Base-by-base conservation (phyloP, 495 filamentous ascomycete genomes). In the Aspergillus conjunctus region DNA sequence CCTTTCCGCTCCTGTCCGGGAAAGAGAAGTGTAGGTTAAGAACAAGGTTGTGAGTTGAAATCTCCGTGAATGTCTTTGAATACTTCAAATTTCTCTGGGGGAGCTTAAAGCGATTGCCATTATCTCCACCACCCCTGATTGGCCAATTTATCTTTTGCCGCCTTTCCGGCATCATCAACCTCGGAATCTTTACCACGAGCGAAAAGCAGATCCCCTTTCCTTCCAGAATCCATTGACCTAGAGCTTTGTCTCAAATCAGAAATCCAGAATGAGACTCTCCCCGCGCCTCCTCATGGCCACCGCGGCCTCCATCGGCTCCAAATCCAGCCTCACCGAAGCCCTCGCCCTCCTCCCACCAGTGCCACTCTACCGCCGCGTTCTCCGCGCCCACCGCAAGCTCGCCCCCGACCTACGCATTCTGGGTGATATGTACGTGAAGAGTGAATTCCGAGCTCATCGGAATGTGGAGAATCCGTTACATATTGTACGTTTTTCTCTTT, bases 381-480 rank as follows among this genome's bases (percentile, higher is more conserved):
- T 98, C 18, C 88, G 95, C 60, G 85, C 90, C 0, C 95, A 98
- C 74, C 84, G 94, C 51, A 88, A 89, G 61, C 77, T 98, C 17
- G 85, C 88, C 1, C 66, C 67, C 3, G 84, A 94, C 49, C 87
- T 90, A 86, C 84, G 94, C 21, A 45, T 96, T 4, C 74, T 98
- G 8, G 94, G 94, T 0, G 94, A 98, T 68, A 82, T 88, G 63
- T 98, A 96, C 75, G 78, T 98, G 68, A 97, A 93, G 77, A 83
- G 82, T 39, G 95, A 98, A 77, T 98, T 97, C 64, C 81, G 92
- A 51, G 86, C 86, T 7, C 94, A 98, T 70, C 77, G 80, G 52
- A 81, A 82, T 56, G 83, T 93, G 32, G 94, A 97, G 58, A 98
- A 98, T 67, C 95, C 95, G 0, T 83, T 90, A 43, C 93, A 97